phyloP scores from a whole-genome alignment of 257 asterid species.

The Solanum piurae region DNA sequence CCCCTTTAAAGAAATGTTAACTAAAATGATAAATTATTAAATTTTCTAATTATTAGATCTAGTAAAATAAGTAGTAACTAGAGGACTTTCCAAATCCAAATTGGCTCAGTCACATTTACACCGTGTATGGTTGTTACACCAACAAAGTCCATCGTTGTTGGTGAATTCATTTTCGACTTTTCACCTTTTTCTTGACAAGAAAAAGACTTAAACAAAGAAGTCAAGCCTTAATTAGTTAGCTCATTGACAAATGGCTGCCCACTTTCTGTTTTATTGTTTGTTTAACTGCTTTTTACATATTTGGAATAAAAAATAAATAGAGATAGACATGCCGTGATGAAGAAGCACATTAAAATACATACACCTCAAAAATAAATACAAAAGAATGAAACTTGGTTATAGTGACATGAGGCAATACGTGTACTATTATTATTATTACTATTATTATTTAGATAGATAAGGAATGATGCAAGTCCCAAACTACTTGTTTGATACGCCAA shows the following conservation, averaged over 20 bases:
- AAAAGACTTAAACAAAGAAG: neutral
- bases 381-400: neutral
- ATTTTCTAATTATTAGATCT: no score
- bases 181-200: neutral
- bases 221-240: neutral
- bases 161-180: neutral
- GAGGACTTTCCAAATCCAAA: neutral
- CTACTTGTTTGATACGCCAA: neutral
- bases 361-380: neutral
- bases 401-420: slow-evolving; percentile 1
- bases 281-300: neutral
- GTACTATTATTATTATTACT: neutral
- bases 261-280: neutral
- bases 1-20: neutral
- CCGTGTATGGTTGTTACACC: neutral
- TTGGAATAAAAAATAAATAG: neutral
- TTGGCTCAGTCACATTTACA: neutral
- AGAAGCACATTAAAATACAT: neutral
- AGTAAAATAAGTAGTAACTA: neutral
- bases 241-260: neutral
- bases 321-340: neutral
- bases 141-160: neutral
- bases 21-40: no score
- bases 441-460: neutral
- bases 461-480: neutral